These are phyloP conservation scores for Entomortierella parvispora DNA, from an alignment of 192 early-diverging fungal genomes.

Conservation along the genomic window DNA sequence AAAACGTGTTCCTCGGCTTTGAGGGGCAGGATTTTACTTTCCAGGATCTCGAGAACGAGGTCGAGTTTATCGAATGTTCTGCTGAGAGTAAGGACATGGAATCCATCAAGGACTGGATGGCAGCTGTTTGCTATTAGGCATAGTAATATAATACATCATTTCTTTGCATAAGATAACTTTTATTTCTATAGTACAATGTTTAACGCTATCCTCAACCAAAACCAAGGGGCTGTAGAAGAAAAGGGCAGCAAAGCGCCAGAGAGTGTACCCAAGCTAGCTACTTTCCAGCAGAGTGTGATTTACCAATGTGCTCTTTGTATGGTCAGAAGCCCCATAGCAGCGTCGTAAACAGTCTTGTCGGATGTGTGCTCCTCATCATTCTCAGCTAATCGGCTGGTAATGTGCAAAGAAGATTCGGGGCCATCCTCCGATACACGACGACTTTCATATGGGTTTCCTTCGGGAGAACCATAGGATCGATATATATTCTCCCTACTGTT, in stretches of 20 bases:
- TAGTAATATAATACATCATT: background rate
- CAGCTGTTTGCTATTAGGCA: conserved; percentile 20
- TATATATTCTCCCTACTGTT: too few relatives aligned
- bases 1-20: conserved; percentile 77
- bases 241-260: too few relatives aligned
- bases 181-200: too few relatives aligned
- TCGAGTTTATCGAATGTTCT: conserved; percentile 73
- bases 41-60: conserved; percentile 78
- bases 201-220: too few relatives aligned
- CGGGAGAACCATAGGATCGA: too few relatives aligned
- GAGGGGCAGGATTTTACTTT: conserved; percentile 85
- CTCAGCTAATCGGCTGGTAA: background rate
- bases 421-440: background rate
- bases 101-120: conserved; percentile 71
- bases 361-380: conserved; percentile 4
- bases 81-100: conserved; percentile 69
- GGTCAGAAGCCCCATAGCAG: conserved; percentile 30
- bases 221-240: too few relatives aligned
- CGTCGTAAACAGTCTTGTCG: conserved; percentile 45
- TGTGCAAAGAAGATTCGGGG: conserved; percentile 11
- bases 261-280: too few relatives aligned
- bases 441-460: too few relatives aligned
- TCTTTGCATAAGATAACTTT: background rate
- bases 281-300: background rate
- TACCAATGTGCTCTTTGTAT: conserved; percentile 36